Conservation (phyloP, 495 filamentous ascomycete genomes). For the Cetradonia linearis region DNA sequence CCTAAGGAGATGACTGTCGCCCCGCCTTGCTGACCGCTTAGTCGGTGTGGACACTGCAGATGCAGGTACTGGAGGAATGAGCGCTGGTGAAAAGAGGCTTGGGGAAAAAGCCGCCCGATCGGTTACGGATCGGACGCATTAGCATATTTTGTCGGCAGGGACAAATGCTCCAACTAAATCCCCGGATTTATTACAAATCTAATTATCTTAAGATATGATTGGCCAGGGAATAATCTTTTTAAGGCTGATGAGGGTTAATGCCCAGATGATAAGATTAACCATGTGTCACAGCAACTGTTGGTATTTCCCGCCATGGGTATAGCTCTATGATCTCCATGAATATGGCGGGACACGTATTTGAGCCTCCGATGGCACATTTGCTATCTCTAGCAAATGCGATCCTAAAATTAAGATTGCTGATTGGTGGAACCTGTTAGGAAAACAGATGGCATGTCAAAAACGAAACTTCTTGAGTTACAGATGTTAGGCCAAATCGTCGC, state of each 20-base stretch:
- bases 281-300: slow-evolving; percentile 12
- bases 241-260: slow-evolving; percentile 4
- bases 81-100: background rate
- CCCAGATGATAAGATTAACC: slow-evolving; percentile 15
- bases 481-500: background rate
- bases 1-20: background rate
- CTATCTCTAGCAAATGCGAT: background rate
- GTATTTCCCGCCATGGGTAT: background rate
- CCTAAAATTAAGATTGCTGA: background rate
- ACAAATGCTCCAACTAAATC: slow-evolving; percentile 6
- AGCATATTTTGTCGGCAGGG: slow-evolving; percentile 2
- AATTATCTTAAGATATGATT: slow-evolving; percentile 1
- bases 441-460: background rate
- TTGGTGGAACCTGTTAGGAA: background rate
- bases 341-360: background rate
- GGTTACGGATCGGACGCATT: slow-evolving; percentile 6
- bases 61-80: slow-evolving; percentile 6
- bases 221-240: background rate
- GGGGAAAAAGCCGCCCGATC: slow-evolving; percentile 7
- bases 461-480: background rate
- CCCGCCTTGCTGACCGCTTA: background rate
- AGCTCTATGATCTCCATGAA: slow-evolving; percentile 2
- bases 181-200: slow-evolving; percentile 11
- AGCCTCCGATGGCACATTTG: slow-evolving; percentile 2
- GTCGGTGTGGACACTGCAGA: background rate